Conservation (phyloP, 805 yeast species). For the Teunomyces kruisii region DNA sequence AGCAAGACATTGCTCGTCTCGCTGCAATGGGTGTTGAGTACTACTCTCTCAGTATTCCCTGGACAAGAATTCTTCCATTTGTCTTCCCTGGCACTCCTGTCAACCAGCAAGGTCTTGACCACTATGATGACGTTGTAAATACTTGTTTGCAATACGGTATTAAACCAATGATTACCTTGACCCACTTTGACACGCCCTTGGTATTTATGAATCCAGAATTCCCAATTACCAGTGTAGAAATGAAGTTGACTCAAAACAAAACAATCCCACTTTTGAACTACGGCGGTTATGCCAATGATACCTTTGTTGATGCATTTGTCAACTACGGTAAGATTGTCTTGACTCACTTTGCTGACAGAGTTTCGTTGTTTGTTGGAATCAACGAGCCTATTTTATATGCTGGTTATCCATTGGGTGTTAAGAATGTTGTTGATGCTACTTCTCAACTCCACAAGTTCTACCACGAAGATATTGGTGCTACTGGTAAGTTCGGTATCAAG, state of each 20-base stretch:
- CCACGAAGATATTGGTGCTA: constrained; percentile 23
- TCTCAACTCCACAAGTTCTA: constrained; percentile 21
- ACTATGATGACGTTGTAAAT: constrained; percentile 20
- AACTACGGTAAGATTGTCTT: constrained; percentile 30
- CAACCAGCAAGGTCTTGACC: constrained; percentile 22
- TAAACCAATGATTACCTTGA: constrained; percentile 30
- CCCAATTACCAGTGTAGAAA: background rate
- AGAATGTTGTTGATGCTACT: constrained; percentile 24
- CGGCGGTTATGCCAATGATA: constrained; percentile 24
- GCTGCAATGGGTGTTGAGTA: constrained; percentile 30
- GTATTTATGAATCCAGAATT: constrained; percentile 7
- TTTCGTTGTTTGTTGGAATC: constrained; percentile 28
- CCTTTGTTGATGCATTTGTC: constrained; percentile 30
- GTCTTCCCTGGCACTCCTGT: constrained; percentile 28
- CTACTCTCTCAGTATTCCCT: constrained; percentile 33
- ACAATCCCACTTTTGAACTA: constrained; percentile 14
- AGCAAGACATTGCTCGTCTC: constrained; percentile 30
- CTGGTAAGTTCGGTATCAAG: constrained; percentile 24
- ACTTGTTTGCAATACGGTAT: constrained; percentile 20
- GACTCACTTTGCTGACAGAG: constrained; percentile 28
- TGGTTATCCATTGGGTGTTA: constrained; percentile 19
- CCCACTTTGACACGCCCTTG: constrained; percentile 34
- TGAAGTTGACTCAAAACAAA: background rate
- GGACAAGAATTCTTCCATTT: constrained; percentile 35
- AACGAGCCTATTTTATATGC: constrained; percentile 28